A percentile compares a stretch with the other conserved stretches of the same genome.
Conservation (phyloP, 768 basidiomycete genomes). For the Scleroderma citrinum region DNA sequence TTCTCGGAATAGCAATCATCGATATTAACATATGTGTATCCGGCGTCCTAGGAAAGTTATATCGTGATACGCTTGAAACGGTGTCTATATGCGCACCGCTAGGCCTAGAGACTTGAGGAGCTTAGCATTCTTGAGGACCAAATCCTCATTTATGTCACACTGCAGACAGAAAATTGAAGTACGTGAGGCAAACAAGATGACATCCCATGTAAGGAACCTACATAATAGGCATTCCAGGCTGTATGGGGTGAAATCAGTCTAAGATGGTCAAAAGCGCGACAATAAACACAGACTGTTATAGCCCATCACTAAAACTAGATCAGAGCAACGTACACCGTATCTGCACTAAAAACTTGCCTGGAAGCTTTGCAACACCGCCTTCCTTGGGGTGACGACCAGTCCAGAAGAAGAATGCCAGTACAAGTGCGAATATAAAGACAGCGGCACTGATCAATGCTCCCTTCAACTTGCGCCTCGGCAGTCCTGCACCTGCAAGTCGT, state of each 20-base stretch:
- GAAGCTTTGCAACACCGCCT: slow-evolving; percentile 30
- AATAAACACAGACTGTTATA: slow-evolving; percentile 53
- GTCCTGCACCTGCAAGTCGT: slow-evolving; percentile 1
- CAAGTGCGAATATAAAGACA: slow-evolving; percentile 16
- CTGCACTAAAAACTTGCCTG: slow-evolving; percentile 20
- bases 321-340: not conserved
- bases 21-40: slow-evolving; percentile 54
- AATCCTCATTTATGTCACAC: slow-evolving; percentile 54
- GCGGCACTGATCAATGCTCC: slow-evolving; percentile 7
- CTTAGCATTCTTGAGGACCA: slow-evolving; percentile 44
- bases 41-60: slow-evolving; percentile 39
- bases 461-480: slow-evolving; percentile 2
- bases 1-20: slow-evolving; percentile 66
- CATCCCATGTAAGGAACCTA: slow-evolving; percentile 20
- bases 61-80: no score
- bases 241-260: slow-evolving; percentile 2
- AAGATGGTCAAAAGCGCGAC: not conserved
- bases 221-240: slow-evolving; percentile 72
- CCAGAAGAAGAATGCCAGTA: slow-evolving; percentile 11
- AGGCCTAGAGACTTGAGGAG: slow-evolving; percentile 50
- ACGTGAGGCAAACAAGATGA: not conserved
- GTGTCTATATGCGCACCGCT: slow-evolving; percentile 29
- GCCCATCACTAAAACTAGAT: slow-evolving; percentile 41
- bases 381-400: slow-evolving; percentile 1
- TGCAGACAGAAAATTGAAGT: slow-evolving; percentile 14